Base-by-base conservation (phyloP, 352 stramenopile species). In the Phytophthora pini region DNA sequence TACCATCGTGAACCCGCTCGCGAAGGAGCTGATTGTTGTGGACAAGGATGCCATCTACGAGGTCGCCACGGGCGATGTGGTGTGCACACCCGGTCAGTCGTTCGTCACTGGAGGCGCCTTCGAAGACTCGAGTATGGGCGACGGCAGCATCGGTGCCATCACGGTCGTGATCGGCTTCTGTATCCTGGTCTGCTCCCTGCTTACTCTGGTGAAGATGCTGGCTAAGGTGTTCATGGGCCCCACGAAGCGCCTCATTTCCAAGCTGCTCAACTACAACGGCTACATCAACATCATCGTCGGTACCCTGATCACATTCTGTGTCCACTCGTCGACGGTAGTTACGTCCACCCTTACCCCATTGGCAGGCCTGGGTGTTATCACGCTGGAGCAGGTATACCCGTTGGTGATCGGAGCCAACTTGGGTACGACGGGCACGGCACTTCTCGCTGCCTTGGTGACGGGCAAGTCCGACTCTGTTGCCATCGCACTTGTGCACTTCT, bases 341-440 rank as follows among this genome's bases (percentile, higher is more conserved):
- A 98, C 90, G 0, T 97, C 87, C 49, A 90, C 87, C n/a, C 71
- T 89, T 41, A 97, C 90, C 17, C 94, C 92, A 5, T 62, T 98
- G 50, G 94, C 96, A 34, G 93, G 92, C 34, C 69, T 97, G 26
- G 87, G 84, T 59, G 81, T 96, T 29, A 80, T 98, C 65, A 84
- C 79, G 22, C 73, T 98, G 13, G 88, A 98, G 53, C 85, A 89
- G 51, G 94, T 98, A 60, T 89, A 94, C 54, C 91, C 92, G 26
- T 61, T 98, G 38, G 93, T 94, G 63, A 82, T 98, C 38, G 94
- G 92, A 65, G 89, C 94, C 57, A 98, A 98, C 68, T 80, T 98
- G 57, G 94, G 92, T 26, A 97, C 94, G 22, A 98, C 92, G 0
- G 74, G 88, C 8, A 98, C 92, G 43, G 90, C 80, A n/a, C 55